phyloP scores from a whole-genome alignment of 208 protist genomes.

The Leishmania tropica region DNA sequence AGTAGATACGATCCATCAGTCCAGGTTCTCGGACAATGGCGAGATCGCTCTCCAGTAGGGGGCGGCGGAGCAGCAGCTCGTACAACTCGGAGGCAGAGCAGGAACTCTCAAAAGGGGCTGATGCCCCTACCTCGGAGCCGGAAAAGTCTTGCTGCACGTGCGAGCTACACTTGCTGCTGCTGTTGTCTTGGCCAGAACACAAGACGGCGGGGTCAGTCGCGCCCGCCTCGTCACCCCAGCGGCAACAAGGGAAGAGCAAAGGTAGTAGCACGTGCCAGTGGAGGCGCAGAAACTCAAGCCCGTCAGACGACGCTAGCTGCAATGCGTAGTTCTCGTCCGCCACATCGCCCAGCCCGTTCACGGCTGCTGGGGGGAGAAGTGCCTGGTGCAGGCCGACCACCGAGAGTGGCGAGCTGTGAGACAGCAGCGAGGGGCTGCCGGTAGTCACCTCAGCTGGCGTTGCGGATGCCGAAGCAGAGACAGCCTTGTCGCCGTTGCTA shows the following conservation, averaged over 20 bases:
- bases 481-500: background rate
- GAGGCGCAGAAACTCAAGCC: conserved; percentile 64
- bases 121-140: background rate
- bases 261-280: conserved; percentile 72
- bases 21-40: conserved; percentile 52
- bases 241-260: conserved; percentile 55
- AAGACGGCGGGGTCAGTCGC: background rate
- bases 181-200: background rate
- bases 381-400: conserved; percentile 71
- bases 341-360: conserved; percentile 34
- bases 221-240: background rate
- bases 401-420: conserved; percentile 22
- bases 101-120: background rate
- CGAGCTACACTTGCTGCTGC: background rate
- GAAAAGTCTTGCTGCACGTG: background rate
- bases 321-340: conserved; percentile 67
- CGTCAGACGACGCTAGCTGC: conserved; percentile 56
- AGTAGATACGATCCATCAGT: conserved; percentile 82
- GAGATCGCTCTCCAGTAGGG: conserved; percentile 35
- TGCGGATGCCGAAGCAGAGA: background rate
- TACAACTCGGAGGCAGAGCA: conserved; percentile 17
- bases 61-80: background rate
- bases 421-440: background rate
- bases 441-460: background rate
- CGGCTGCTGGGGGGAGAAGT: conserved; percentile 60